phyloP scores from a whole-genome alignment of 1,139 yeast species.

The Pichia cactophila region DNA sequence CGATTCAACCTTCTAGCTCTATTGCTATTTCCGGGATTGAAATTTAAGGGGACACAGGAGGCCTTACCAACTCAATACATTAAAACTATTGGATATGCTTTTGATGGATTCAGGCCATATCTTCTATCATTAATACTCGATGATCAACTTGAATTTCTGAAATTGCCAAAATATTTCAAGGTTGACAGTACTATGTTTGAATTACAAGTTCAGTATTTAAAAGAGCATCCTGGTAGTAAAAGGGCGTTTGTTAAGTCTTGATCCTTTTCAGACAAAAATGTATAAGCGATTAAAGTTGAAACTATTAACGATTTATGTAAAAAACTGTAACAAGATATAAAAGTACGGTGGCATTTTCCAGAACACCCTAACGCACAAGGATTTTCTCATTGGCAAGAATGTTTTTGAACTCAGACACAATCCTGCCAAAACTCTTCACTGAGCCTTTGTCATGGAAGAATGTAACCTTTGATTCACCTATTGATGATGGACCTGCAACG shows the following conservation, averaged over 20 bases:
- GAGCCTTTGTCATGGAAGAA: constrained; percentile 59
- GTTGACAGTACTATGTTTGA: constrained; percentile 20
- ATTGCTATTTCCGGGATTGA: constrained; percentile 16
- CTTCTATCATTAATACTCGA: constrained; percentile 15
- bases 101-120: constrained; percentile 19
- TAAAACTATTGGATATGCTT: constrained; percentile 11
- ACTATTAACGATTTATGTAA: background rate
- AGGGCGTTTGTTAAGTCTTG: background rate
- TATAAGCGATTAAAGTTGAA: background rate
- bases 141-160: constrained; percentile 17
- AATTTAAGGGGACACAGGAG: constrained; percentile 3
- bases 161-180: constrained; percentile 18
- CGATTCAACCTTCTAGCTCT: constrained; percentile 12
- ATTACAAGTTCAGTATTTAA: constrained; percentile 15
- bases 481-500: constrained; percentile 32
- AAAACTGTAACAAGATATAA: background rate
- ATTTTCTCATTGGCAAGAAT: constrained; percentile 36
- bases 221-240: background rate
- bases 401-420: constrained; percentile 43
- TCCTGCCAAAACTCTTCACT: constrained; percentile 52
- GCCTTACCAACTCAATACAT: constrained; percentile 4
- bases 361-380: constrained; percentile 14
- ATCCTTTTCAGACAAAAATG: background rate
- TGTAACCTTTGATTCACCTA: constrained; percentile 42
- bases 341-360: background rate